phyloP scores from a whole-genome alignment of 2,329 filamentous ascomycete genomes.

The Lachnum nothofagi region DNA sequence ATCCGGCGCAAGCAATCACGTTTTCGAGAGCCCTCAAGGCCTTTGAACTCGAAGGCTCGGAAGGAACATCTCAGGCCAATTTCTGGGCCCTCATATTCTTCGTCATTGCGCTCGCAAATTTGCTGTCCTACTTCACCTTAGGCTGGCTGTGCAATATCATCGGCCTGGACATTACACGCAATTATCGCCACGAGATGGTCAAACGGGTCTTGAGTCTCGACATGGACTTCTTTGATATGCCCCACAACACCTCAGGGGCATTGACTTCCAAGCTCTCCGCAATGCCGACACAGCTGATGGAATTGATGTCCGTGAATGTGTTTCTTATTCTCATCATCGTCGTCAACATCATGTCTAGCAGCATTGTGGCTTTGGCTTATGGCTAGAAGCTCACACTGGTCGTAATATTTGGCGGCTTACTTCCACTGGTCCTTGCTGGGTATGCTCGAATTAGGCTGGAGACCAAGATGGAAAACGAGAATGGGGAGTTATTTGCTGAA shows the following conservation, averaged over 20 bases:
- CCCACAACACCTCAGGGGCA: constrained; percentile 80
- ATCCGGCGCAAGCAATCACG: constrained; percentile 26
- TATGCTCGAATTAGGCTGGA: constrained; percentile 42
- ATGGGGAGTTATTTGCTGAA: constrained; percentile 43
- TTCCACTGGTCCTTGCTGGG: constrained; percentile 38
- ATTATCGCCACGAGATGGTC: constrained; percentile 63
- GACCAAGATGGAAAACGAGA: constrained; percentile 37
- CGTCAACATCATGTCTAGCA: constrained; percentile 37
- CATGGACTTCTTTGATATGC: constrained; percentile 79
- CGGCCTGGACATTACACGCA: constrained; percentile 36
- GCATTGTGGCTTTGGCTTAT: constrained; percentile 37
- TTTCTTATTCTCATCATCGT: constrained; percentile 39
- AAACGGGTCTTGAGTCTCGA: constrained; percentile 83
- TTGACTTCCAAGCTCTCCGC: constrained; percentile 83
- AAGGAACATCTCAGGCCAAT: constrained; percentile 17
- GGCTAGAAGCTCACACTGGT: constrained; percentile 45
- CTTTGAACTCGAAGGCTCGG: constrained; percentile 15
- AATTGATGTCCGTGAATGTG: constrained; percentile 42
- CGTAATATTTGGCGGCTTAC: constrained; percentile 38
- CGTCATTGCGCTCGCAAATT: constrained; percentile 39
- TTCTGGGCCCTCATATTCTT: constrained; percentile 41
- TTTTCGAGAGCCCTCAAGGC: constrained; percentile 23
- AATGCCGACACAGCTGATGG: constrained; percentile 58
- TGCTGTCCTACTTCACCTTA: constrained; percentile 24
- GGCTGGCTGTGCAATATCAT: constrained; percentile 30